A percentile compares a stretch with the other conserved stretches of the same genome.
phyloP scores from a whole-genome alignment of 2,329 filamentous ascomycete genomes.

The Xylaria hypoxylon region DNA sequence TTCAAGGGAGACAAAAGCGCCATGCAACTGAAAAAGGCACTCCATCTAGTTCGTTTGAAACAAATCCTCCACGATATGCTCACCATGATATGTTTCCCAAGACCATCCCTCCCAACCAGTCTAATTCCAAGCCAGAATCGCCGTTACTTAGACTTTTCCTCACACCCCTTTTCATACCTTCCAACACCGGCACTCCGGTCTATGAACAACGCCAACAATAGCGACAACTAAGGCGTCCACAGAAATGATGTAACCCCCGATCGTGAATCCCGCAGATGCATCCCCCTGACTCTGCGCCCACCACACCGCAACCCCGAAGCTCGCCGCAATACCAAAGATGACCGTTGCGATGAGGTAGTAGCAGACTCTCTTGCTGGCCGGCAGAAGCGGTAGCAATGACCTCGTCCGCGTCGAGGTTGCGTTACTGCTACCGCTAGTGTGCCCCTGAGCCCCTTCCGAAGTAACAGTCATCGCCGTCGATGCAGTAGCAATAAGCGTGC shows the following conservation, averaged over 20 bases:
- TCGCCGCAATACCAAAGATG: constrained; percentile 24
- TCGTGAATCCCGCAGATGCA: constrained; percentile 29
- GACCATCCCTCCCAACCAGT: background rate
- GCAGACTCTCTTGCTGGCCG: constrained; percentile 19
- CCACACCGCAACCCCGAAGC: constrained; percentile 31
- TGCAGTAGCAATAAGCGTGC: background rate
- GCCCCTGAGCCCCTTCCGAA: background rate
- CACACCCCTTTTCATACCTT: background rate
- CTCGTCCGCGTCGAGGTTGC: background rate
- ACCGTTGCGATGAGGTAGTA: constrained; percentile 32
- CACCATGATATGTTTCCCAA: background rate
- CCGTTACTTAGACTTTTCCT: background rate
- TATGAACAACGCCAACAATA: constrained; percentile 21
- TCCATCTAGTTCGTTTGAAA: background rate
- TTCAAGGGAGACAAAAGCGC: background rate
- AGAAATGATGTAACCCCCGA: constrained; percentile 30
- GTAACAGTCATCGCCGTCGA: background rate
- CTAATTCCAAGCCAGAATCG: background rate
- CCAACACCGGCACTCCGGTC: constrained; percentile 30
- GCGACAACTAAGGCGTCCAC: constrained; percentile 27
- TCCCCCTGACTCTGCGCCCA: constrained; percentile 20
- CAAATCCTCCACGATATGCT: no score
- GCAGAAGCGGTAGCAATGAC: background rate
- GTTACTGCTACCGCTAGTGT: background rate
- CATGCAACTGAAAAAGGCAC: background rate